Evolutionary conservation across 2,329 filamentous ascomycete genomes (phyloP).

Genomic region (Westerdykella sp.): DNA sequence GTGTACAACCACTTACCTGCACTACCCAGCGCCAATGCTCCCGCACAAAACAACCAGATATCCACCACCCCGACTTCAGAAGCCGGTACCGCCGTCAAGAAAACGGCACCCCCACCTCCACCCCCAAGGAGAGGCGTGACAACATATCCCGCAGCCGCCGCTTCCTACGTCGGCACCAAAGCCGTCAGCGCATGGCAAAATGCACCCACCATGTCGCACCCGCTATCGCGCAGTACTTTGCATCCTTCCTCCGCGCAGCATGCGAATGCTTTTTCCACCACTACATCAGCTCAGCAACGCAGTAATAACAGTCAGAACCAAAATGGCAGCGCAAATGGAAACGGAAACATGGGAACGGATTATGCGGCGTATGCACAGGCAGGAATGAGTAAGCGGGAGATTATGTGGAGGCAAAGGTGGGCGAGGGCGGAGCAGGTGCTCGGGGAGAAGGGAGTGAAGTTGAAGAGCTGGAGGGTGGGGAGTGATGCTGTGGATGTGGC

Average conservation of each 20-base stretch:
- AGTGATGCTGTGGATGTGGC: conserved; percentile 63
- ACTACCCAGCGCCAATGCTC: conserved; percentile 1
- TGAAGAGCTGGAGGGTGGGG: conserved; percentile 69
- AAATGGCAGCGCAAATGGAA: conserved; percentile 20
- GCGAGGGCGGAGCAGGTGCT: conserved; percentile 59
- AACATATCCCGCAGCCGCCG: conserved; percentile 34
- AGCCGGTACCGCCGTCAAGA: conserved; percentile 8
- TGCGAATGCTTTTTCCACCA: conserved; percentile 25
- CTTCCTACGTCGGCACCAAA: conserved; percentile 35
- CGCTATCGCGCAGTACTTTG: not conserved
- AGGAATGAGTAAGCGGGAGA: conserved; percentile 59
- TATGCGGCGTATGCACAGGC: conserved; percentile 6
- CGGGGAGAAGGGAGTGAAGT: conserved; percentile 57
- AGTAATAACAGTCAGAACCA: conserved; percentile 6
- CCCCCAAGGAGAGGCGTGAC: conserved; percentile 34
- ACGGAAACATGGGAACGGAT: not conserved
- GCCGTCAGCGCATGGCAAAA: conserved; percentile 32
- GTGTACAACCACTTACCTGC: conserved; percentile 37
- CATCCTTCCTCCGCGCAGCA: conserved; percentile 21
- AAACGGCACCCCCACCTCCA: conserved; percentile 23
- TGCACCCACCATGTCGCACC: conserved; percentile 14
- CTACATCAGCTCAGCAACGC: conserved; percentile 17
- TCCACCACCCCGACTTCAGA: conserved; percentile 3
- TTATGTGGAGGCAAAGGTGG: conserved; percentile 65
- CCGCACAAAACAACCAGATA: conserved; percentile 12